Evolutionary conservation across 345 rosid genomes (phyloP), one percentile per base, ranked within the genome.

Genomic region (Rhizophora apiculata): DNA sequence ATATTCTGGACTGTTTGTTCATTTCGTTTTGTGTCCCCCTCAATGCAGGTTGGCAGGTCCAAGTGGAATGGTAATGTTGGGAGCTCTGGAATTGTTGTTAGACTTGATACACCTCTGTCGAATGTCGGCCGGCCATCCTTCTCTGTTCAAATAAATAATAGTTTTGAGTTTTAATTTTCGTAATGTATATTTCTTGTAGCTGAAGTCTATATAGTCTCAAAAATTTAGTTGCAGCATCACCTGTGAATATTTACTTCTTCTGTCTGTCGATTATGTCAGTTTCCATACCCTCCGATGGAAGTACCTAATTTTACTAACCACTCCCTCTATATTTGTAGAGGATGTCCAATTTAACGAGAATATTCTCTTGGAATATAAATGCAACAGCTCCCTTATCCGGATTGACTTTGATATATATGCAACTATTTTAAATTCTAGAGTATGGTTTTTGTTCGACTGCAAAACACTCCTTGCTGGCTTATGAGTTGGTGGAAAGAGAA

Each of bases 41-140:
- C 3, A 19, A 27, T 75, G 90, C 90, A 94, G 98, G 61, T 82
- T 79, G 97, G 98, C 39, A 80, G 97, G 78, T 94, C 98, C 5
- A 94, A 91, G 81, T 91, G 98, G 96, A 91, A 94, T 60, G 93
- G 96, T 18, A 88, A 24, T 24, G 24, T 24, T 24, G 24, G 24
- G 24, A 24, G 24, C 24, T 24, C 24, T 24, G 24, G 24, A 88
- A 43, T 94, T n/a, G 96, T 89, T 21, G 48, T 87, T 68, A 81
- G 90, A 78, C 89, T 82, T 46, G 97, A 93, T 75, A 81, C 89
- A 6, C 89, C 94, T 3, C 88, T 89, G 73, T 80, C 85, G 1
- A 73, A 72, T 69, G 82, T 86, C 27, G 88, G 91, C 43, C 81
- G 79, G 55, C 91, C 98, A 51, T 88, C 95, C 16, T 85, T 85